Evolutionary conservation across 768 basidiomycete genomes (phyloP).

Genomic region (Paxillus ammoniavirescens): DNA sequence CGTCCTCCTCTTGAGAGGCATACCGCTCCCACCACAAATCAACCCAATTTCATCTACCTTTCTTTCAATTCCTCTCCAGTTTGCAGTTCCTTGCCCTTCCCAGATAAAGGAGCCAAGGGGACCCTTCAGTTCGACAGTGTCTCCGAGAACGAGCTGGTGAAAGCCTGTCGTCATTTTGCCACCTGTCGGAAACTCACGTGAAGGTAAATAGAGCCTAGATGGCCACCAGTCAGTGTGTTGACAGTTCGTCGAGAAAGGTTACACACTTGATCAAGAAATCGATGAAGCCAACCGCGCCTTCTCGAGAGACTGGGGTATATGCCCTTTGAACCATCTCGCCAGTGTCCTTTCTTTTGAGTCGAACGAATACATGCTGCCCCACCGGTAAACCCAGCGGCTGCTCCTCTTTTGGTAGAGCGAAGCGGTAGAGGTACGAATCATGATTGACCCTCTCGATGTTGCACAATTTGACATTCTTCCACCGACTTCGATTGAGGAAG

Average conservation of each 20-base stretch:
- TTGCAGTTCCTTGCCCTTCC: slow-evolving; percentile 40
- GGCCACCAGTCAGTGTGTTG: slow-evolving; percentile 4
- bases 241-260: background rate
- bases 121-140: slow-evolving; percentile 55
- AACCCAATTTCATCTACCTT: slow-evolving; percentile 45
- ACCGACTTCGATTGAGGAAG: slow-evolving; percentile 46
- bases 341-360: slow-evolving; percentile 39
- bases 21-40: slow-evolving; percentile 58
- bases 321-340: slow-evolving; percentile 53
- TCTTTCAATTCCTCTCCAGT: slow-evolving; percentile 35
- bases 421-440: slow-evolving; percentile 50
- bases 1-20: slow-evolving; percentile 6
- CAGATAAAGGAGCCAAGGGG: slow-evolving; percentile 58
- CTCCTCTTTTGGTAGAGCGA: slow-evolving; percentile 39
- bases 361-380: slow-evolving; percentile 61
- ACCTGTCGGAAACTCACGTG: slow-evolving; percentile 35
- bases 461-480: slow-evolving; percentile 46
- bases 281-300: slow-evolving; percentile 42
- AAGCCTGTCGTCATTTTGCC: slow-evolving; percentile 54
- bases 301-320: slow-evolving; percentile 56
- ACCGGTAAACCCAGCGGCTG: slow-evolving; percentile 52
- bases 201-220: slow-evolving; percentile 44
- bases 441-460: slow-evolving; percentile 41
- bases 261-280: slow-evolving; percentile 54
- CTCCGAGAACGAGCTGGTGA: slow-evolving; percentile 46